Conservation (phyloP, 2,329 filamentous ascomycete species). For the Tolypocladium tropicale region DNA sequence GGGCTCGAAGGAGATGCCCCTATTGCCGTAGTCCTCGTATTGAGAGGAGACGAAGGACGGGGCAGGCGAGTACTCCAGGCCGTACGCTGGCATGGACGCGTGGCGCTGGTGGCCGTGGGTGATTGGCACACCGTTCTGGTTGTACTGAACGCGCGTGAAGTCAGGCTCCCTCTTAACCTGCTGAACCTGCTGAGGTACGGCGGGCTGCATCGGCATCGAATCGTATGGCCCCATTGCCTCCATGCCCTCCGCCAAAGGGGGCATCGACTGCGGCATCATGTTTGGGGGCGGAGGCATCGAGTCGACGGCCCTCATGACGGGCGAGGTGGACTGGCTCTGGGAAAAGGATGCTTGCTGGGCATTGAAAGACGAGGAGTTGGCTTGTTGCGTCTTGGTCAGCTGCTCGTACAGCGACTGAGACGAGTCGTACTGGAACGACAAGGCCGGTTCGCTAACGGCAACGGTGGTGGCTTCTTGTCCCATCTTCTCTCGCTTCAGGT, state of each 20-base stretch:
- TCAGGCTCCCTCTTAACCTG: slow-evolving; percentile 85
- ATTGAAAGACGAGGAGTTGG: slow-evolving; percentile 93
- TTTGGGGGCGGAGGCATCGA: slow-evolving; percentile 86
- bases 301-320: slow-evolving; percentile 82
- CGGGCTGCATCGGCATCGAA: slow-evolving; percentile 59
- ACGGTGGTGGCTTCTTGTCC: slow-evolving; percentile 94
- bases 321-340: slow-evolving; percentile 75
- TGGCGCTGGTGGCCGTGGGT: slow-evolving; percentile 80
- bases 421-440: slow-evolving; percentile 98
- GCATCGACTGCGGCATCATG: slow-evolving; percentile 57
- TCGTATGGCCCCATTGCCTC: slow-evolving; percentile 65
- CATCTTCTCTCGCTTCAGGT: slow-evolving; percentile 99
- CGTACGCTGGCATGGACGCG: slow-evolving; percentile 95
- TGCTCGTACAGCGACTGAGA: slow-evolving; percentile 99
- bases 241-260: slow-evolving; percentile 50
- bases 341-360: slow-evolving; percentile 61
- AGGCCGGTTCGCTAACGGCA: slow-evolving; percentile 89
- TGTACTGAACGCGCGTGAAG: slow-evolving; percentile 73
- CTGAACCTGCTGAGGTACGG: slow-evolving; percentile 52
- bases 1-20: slow-evolving; percentile 92
- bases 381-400: slow-evolving; percentile 97
- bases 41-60: slow-evolving; percentile 98
- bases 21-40: slow-evolving; percentile 95
- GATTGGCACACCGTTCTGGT: slow-evolving; percentile 82
- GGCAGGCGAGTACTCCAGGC: slow-evolving; percentile 91